phyloP scores from a whole-genome alignment of 1,284 basidiomycete species.

The Malassezia sympodialis region DNA sequence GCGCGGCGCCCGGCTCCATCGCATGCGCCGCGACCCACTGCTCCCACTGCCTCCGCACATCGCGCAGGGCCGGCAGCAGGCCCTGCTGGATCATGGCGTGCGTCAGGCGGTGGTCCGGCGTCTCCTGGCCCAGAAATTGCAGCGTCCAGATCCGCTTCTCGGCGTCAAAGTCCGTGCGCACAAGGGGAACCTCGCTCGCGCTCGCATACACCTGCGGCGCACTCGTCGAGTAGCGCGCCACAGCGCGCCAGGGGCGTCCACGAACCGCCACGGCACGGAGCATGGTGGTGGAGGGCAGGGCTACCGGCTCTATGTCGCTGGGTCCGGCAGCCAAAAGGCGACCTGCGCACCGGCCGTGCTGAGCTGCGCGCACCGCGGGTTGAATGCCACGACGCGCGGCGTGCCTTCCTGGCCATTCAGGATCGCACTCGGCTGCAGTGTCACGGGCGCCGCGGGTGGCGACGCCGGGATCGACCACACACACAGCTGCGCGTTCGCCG shows the following conservation, averaged over 20 bases:
- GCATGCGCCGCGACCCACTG: slow-evolving; percentile 31
- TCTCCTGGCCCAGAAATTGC: slow-evolving; percentile 31
- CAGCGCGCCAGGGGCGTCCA: neutral
- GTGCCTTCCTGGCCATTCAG: slow-evolving; percentile 29
- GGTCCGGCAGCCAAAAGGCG: slow-evolving; percentile 40
- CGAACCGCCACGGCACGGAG: neutral
- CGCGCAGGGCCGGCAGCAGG: slow-evolving; percentile 63
- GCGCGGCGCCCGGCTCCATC: slow-evolving; percentile 28
- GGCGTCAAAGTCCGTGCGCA: slow-evolving; percentile 23
- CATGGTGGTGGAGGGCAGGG: neutral
- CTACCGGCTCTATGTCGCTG: neutral
- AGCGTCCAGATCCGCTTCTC: slow-evolving; percentile 28
- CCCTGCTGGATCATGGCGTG: slow-evolving; percentile 55
- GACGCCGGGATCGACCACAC: slow-evolving; percentile 30
- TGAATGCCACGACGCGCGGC: slow-evolving; percentile 35
- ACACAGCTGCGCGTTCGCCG: slow-evolving; percentile 9
- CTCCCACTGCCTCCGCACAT: slow-evolving; percentile 70
- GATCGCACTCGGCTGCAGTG: slow-evolving; percentile 18
- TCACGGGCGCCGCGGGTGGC: slow-evolving; percentile 2
- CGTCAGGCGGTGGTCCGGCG: slow-evolving; percentile 62
- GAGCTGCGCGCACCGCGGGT: slow-evolving; percentile 35
- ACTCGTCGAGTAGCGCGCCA: neutral
- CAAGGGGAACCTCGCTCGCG: slow-evolving; percentile 8
- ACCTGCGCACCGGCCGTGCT: slow-evolving; percentile 32
- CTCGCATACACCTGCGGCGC: neutral